Evolutionary conservation across 2,329 filamentous ascomycete species (phyloP), one percentile per base, ranked within the genome.

Genomic region (Sarocladium strictum): DNA sequence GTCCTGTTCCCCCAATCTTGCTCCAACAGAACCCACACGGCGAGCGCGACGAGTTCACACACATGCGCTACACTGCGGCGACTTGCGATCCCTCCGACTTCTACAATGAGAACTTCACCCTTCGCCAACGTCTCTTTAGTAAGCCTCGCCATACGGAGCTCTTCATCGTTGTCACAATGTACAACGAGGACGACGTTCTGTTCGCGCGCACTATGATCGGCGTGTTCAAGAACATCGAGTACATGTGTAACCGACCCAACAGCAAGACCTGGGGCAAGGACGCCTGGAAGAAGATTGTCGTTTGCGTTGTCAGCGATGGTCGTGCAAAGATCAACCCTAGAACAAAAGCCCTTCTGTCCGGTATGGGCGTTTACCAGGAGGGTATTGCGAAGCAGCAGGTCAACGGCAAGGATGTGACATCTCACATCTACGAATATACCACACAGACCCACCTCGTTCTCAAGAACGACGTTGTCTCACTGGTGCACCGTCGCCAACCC

Each of bases 221-320:
- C 69, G 91, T 99, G 4, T 93, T 97, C 78, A 97, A 99, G 76
- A 99, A 99, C 69, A 90, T 99, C 62, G 93, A 97, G 69, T 92
- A 93, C 76, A 97, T 99, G 89, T 97, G 94, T 72, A 90, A 89
- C 57, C 84, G 93, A 51, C 90, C 86, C 45, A 90, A 88, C 68
- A 96, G 91, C 73, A 96, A 96, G 74, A 97, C 93, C 1, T 99
- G 94, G 94, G 94, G 94, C 61, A 94, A 95, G 69, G 90, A 96
- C 64, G 92, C 93, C 3, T 99, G 94, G 94, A 97, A 99, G 77
- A 99, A 99, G 78, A 97, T 99, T 63, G 94, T 99, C 10, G 94
- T 99, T 11, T 97, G 93, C 69, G 85, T 99, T 43, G 94, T 99
- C 60, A 97, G 91, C 63, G 94, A 99, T 65, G 94, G 94, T 57